phyloP scores from a whole-genome alignment of 78 protist species.

The Creolimax fragrantissima region DNA sequence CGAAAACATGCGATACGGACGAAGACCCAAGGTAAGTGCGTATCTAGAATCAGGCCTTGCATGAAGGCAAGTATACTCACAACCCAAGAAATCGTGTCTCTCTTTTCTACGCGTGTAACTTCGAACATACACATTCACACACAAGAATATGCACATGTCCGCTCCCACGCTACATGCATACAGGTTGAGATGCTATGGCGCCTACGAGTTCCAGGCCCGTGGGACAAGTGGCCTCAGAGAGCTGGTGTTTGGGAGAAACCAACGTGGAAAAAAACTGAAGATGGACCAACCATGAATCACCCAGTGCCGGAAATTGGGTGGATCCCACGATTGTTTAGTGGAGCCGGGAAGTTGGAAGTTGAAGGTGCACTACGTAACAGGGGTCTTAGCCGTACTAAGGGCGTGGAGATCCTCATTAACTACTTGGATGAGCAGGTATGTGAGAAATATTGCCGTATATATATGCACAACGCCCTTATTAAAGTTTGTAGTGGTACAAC shows the following conservation, averaged over 20 bases:
- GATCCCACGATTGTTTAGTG: constrained; percentile 24
- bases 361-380: neutral
- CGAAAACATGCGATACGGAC: constrained; percentile 15
- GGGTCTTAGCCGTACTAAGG: neutral
- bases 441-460: too few species aligned
- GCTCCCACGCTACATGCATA: neutral
- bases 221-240: constrained; percentile 31
- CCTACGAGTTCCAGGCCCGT: constrained; percentile 15
- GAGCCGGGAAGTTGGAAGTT: neutral
- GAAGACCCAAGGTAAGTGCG: neutral
- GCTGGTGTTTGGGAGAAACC: neutral
- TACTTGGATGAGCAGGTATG: neutral
- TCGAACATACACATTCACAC: neutral
- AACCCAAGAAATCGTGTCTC: too few species aligned
- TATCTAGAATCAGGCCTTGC: neutral
- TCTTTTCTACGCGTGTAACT: too few species aligned
- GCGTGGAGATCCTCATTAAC: neutral
- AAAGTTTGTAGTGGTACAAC: too few species aligned
- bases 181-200: constrained; percentile 24
- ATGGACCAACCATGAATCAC: neutral
- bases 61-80: too few species aligned
- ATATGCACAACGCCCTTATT: too few species aligned
- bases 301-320: neutral
- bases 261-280: neutral
- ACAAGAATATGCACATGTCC: neutral